These are phyloP conservation scores for Macaranga tanarius DNA, from an alignment of 441 rosid species.

Conservation along the genomic window DNA sequence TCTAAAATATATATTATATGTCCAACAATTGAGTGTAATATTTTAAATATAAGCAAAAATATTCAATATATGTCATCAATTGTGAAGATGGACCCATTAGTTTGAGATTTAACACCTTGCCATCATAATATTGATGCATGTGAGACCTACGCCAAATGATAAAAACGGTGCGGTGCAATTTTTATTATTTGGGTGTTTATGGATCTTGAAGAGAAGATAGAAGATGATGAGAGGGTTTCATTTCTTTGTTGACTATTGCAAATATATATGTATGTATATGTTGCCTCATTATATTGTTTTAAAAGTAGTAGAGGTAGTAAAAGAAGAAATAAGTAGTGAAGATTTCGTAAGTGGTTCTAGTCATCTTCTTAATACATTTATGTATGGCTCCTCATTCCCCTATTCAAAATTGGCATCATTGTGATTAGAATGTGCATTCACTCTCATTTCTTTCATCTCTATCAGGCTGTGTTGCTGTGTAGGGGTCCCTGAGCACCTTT, in stretches of 20 bases:
- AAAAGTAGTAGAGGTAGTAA: slow-evolving; percentile 33
- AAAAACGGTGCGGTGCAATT: too few relatives aligned
- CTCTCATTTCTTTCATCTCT: neutral
- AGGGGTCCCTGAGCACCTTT: too few relatives aligned
- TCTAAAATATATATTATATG: too few relatives aligned
- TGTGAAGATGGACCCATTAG: slow-evolving; percentile 15
- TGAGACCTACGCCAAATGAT: slow-evolving; percentile 31
- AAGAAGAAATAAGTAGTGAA: slow-evolving; percentile 36
- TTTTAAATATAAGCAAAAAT: too few relatives aligned
- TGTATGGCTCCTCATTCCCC: slow-evolving; percentile 5
- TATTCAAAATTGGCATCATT: slow-evolving; percentile 43
- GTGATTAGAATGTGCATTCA: slow-evolving; percentile 4
- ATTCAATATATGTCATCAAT: neutral
- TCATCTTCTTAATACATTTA: slow-evolving; percentile 10
- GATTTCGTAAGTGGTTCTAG: slow-evolving; percentile 25
- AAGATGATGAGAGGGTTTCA: slow-evolving; percentile 15
- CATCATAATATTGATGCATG: slow-evolving; percentile 38
- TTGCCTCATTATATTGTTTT: slow-evolving; percentile 7
- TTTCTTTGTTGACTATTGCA: slow-evolving; percentile 42
- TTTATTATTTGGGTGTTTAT: neutral
- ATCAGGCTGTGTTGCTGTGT: too few relatives aligned
- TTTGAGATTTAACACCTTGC: neutral
- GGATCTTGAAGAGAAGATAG: slow-evolving; percentile 31
- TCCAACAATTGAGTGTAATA: too few relatives aligned
- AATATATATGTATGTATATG: neutral